These are phyloP conservation scores for Solanum chmielewskii DNA, from an alignment of 257 asterid genomes.

Conservation along the genomic window DNA sequence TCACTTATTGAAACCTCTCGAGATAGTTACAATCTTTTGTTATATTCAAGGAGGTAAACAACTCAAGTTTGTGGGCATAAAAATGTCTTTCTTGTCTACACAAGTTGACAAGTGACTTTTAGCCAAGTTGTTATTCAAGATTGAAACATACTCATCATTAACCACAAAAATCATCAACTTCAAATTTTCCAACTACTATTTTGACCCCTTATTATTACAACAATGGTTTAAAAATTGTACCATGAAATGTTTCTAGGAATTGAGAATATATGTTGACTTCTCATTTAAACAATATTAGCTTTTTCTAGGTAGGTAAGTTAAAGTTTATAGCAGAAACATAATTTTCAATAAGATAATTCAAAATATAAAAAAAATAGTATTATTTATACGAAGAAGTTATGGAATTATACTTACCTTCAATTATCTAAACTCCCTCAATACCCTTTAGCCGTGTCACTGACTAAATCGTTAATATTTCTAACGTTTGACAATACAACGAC, in stretches of 20 bases:
- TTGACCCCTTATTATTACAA: neutral
- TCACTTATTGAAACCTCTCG: neutral
- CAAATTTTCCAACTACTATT: neutral
- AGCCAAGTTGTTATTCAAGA: slow-evolving; percentile 3
- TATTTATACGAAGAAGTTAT: neutral
- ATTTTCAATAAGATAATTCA: neutral
- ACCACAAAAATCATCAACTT: neutral
- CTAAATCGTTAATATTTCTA: neutral
- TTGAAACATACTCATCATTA: neutral
- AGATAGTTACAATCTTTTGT: neutral
- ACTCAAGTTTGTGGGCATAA: slow-evolving; percentile 5
- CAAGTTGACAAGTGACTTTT: slow-evolving; percentile 5
- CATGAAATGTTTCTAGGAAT: neutral
- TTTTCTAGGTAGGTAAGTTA: neutral
- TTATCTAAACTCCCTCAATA: neutral
- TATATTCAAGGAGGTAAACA: slow-evolving; percentile 11
- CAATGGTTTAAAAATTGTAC: neutral
- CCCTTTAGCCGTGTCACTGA: neutral
- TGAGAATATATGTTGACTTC: neutral
- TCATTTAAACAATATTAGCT: neutral
- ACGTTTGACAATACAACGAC: neutral
- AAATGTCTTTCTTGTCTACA: slow-evolving; percentile 7
- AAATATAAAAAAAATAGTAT: neutral
- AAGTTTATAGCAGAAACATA: fast-evolving
- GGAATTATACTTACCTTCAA: neutral